Base-by-base conservation (phyloP, 331 rosid species). In the Malus hybrid region DNA sequence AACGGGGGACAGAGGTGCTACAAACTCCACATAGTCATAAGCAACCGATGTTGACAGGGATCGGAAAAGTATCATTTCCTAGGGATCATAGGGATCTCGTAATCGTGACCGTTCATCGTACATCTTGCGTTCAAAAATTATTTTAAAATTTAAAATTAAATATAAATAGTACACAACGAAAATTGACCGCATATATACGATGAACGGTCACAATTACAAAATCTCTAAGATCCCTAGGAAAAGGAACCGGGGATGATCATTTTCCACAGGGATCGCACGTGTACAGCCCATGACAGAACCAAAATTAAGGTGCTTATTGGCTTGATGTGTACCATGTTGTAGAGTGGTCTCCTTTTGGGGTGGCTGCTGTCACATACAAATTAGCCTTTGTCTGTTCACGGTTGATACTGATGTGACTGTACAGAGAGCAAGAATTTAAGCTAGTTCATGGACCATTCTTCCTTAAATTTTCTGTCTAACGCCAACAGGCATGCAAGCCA, bases 341-440 rank as follows among this genome's bases (percentile, higher is more conserved):
- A 61, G 15, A 19, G 0, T 65, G 77, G 89, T 85, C 87, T 79
- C 76, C 87, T 68, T 58, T 26, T 78, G 66, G 46, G 84, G 81
- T 68, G 36, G 75, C 78, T 75, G 18, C 70, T 66, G 81, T 77
- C 81, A 77, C 77, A 68, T 10, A 28, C 73, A 42, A 56, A 68
- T 33, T 76, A 69, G 32, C 70, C 75, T 80, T 80, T 82, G 86
- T 78, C 86, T 70, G 68, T 57, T 83, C 63, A 26, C 33, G 2
- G 8, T 24, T 13, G 8, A 11, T 60, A 20, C 1, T 13, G 9
- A 60, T 24, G 46, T 26, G 71, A 74, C 63, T 10, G 3, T 4
- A 74, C 20, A 11, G 1, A 7, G 6, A 28, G 4, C 34, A 48
- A 19, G 2, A 44, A 28, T 42, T 73, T 42, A 39, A 61, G 57